These are phyloP conservation scores for Penicillium maclennaniae DNA, from an alignment of 495 filamentous ascomycete species.

Conservation along the genomic window DNA sequence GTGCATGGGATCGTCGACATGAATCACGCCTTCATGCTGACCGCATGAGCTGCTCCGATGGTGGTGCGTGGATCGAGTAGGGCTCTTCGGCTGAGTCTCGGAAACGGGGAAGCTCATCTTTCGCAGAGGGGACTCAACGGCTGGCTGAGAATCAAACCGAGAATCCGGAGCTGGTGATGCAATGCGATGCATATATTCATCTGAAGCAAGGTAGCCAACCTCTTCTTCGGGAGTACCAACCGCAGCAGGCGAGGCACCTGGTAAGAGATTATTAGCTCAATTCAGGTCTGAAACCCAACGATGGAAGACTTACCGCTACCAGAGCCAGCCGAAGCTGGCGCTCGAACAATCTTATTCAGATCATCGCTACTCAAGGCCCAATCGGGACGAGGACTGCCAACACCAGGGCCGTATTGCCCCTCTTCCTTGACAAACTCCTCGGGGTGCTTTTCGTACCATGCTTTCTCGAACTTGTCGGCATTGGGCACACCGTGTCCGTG, in stretches of 20 bases:
- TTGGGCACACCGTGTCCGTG: slow-evolving; percentile 73
- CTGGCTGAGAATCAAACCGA: slow-evolving; percentile 38
- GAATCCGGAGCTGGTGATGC: slow-evolving; percentile 59
- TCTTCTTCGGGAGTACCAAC: slow-evolving; percentile 71
- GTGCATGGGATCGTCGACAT: slow-evolving; percentile 68
- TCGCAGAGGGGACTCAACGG: slow-evolving; percentile 55
- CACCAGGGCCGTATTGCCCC: slow-evolving; percentile 60
- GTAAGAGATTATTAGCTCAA: slow-evolving; percentile 8
- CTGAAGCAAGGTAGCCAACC: slow-evolving; percentile 74
- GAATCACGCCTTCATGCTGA: slow-evolving; percentile 56
- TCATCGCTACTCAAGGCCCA: slow-evolving; percentile 89
- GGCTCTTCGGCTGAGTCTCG: slow-evolving; percentile 16
- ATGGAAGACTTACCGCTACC: slow-evolving; percentile 52
- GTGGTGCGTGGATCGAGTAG: slow-evolving; percentile 9
- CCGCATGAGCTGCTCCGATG: slow-evolving; percentile 14
- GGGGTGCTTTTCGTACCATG: slow-evolving; percentile 87
- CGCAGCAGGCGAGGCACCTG: slow-evolving; percentile 48
- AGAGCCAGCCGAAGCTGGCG: slow-evolving; percentile 61
- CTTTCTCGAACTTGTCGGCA: slow-evolving; percentile 73
- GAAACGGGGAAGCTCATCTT: slow-evolving; percentile 48
- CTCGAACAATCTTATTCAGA: slow-evolving; percentile 82
- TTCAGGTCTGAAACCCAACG: background rate
- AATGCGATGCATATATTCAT: slow-evolving; percentile 71
- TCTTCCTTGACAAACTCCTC: slow-evolving; percentile 73
- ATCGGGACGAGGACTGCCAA: slow-evolving; percentile 65